phyloP scores from a whole-genome alignment of 805 yeast species.

The Starmerella vitae region DNA sequence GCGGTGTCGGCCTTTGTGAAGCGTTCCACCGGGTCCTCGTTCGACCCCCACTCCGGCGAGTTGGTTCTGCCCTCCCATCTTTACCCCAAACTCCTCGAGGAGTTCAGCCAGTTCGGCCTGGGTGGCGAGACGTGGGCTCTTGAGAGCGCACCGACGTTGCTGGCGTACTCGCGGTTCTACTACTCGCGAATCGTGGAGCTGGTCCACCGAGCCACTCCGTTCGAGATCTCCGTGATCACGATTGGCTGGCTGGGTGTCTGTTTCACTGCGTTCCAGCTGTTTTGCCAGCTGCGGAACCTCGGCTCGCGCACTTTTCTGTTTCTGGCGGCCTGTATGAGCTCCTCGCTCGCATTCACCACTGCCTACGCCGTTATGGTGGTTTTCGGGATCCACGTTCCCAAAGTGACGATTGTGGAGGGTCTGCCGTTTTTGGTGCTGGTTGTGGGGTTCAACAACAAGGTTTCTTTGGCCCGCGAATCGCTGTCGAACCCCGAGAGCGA shows the following conservation, averaged over 20 bases:
- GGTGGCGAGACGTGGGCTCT: conserved; percentile 29
- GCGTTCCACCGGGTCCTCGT: not conserved
- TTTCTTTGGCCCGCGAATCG: conserved; percentile 43
- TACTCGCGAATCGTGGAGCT: conserved; percentile 25
- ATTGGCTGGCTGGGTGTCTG: conserved; percentile 80
- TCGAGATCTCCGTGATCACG: conserved; percentile 67
- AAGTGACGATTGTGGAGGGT: conserved; percentile 73
- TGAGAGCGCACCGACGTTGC: conserved; percentile 31
- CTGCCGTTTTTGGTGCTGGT: conserved; percentile 85
- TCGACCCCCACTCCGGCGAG: not conserved
- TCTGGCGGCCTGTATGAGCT: conserved; percentile 60
- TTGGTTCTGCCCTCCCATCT: conserved; percentile 8
- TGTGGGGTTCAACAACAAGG: conserved; percentile 81
- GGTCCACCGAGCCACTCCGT: conserved; percentile 58
- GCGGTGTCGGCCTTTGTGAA: conserved; percentile 1
- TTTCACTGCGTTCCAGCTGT: conserved; percentile 63
- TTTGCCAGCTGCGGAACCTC: conserved; percentile 55
- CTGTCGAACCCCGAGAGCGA: conserved; percentile 20
- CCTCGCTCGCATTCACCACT: conserved; percentile 69
- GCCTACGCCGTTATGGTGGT: conserved; percentile 53
- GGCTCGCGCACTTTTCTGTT: conserved; percentile 87
- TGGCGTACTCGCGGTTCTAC: conserved; percentile 28
- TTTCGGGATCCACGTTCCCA: conserved; percentile 49
- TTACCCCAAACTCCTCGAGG: conserved; percentile 3
- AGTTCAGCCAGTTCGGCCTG: conserved; percentile 20